Conservation (phyloP, 306 rosid species). For the Quillaja saponaria region DNA sequence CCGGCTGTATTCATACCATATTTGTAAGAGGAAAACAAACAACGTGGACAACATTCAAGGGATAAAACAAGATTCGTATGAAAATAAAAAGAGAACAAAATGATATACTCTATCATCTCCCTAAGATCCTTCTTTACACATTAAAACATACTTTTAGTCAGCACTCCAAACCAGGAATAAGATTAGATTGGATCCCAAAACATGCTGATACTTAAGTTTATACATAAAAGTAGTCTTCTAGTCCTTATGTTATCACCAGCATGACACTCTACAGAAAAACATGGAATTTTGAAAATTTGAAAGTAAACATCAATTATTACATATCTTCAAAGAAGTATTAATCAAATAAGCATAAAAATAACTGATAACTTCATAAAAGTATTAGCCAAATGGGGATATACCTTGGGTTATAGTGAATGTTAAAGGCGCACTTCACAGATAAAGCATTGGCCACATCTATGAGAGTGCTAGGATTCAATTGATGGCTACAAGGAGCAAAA, state of each 20-base stretch:
- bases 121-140: background rate
- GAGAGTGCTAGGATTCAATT: slow-evolving; percentile 48
- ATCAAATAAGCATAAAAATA: too few species aligned
- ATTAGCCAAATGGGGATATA: slow-evolving; percentile 16
- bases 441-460: slow-evolving; percentile 71
- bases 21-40: background rate
- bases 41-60: background rate
- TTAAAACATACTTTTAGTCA: slow-evolving; percentile 13
- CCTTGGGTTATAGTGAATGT: slow-evolving; percentile 86
- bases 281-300: too few species aligned
- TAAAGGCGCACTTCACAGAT: slow-evolving; percentile 58
- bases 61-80: background rate
- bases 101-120: too few species aligned
- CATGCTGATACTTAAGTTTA: background rate
- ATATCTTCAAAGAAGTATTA: too few species aligned
- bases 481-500: slow-evolving; percentile 53
- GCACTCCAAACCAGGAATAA: background rate
- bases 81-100: background rate
- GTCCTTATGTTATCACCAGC: slow-evolving; percentile 11
- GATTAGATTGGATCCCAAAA: background rate
- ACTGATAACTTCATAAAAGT: background rate
- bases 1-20: background rate
- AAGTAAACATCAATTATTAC: too few species aligned
- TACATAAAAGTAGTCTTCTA: background rate
- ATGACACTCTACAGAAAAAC: background rate